Base-by-base conservation (phyloP, 768 basidiomycete genomes). In the Podaxis sp. region DNA sequence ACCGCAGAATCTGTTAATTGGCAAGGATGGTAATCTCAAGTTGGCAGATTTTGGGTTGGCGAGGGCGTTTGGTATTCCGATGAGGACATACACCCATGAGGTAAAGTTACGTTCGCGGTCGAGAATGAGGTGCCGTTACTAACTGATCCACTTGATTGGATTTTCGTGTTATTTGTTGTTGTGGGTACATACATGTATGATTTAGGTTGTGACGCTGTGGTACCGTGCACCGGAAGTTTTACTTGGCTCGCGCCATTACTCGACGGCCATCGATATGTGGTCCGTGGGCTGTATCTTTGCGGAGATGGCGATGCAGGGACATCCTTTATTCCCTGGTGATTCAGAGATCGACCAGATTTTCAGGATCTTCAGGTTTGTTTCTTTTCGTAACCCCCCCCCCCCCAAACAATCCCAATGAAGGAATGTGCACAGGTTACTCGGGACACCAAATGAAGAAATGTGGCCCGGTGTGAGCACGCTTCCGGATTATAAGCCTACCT, bases 291-390 rank as follows among this genome's bases (percentile, higher is more conserved):
- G 96, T 71, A 98, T 99, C 73, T 94, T 97, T 71, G 96, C 96
- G 7, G 97, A 99, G 78, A 98, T 98, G 96, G 90, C 94, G 59
- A 93, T 96, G 90, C 83, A 86, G 64, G 91, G 91, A 66, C 75
- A 88, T 72, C 85, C 96, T 2, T 80, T 98, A 12, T 99, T 99
- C 84, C 96, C 97, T 24, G 97, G 97, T 3, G 97, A 99, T 77
- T 98, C 97, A 25, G 97, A 99, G 78, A 99, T 98, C 71, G 97
- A 99, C 76, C 97, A 99, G 80, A 98, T 98, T 66, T 98, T 98
- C 85, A 90, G 94, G 76, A 99, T 99, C 70, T 99, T 98, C 84
- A 86, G 93, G 97, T 96, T 65, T 57, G 82, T 74, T 49, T 38
- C 37, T 27, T 33, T 33, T 33, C 8, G 8, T 33, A 9, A 33